These are phyloP conservation scores for Phialophora macrospora DNA, from an alignment of 2,329 filamentous ascomycete species.

Conservation along the genomic window DNA sequence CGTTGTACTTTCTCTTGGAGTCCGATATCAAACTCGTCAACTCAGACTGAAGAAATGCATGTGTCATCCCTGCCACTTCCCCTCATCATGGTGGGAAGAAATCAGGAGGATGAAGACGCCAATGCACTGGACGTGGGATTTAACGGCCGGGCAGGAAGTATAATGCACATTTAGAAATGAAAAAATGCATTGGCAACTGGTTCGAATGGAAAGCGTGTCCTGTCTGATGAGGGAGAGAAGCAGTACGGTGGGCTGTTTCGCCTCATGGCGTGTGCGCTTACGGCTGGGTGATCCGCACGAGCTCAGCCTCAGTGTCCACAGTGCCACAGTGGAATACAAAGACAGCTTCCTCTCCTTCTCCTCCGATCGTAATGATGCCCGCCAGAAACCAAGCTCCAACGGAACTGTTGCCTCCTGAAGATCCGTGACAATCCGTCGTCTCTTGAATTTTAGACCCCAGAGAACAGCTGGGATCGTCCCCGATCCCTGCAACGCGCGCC, in stretches of 20 bases:
- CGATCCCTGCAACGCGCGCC: background rate
- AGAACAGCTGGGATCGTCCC: background rate
- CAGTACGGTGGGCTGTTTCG: background rate
- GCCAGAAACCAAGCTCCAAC: background rate
- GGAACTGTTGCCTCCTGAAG: background rate
- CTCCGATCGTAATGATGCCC: background rate
- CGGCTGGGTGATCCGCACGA: background rate
- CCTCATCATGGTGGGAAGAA: constrained; percentile 27
- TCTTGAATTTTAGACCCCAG: background rate
- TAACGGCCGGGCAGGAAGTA: background rate
- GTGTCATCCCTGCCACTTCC: constrained; percentile 37
- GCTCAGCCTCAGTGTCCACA: too few species aligned
- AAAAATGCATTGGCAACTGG: background rate
- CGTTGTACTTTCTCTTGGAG: constrained; percentile 91
- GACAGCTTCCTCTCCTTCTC: background rate
- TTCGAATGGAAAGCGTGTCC: constrained; percentile 5
- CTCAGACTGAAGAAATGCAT: constrained; percentile 76
- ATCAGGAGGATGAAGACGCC: background rate
- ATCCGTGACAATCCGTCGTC: background rate
- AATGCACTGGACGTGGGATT: background rate
- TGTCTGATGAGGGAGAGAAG: background rate
- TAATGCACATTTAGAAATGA: background rate
- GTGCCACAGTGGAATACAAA: background rate
- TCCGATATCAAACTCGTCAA: constrained; percentile 90
- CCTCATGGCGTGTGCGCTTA: background rate